Evolutionary conservation across 148 eudicot species (phyloP).

Genomic region (Cornus kousa): DNA sequence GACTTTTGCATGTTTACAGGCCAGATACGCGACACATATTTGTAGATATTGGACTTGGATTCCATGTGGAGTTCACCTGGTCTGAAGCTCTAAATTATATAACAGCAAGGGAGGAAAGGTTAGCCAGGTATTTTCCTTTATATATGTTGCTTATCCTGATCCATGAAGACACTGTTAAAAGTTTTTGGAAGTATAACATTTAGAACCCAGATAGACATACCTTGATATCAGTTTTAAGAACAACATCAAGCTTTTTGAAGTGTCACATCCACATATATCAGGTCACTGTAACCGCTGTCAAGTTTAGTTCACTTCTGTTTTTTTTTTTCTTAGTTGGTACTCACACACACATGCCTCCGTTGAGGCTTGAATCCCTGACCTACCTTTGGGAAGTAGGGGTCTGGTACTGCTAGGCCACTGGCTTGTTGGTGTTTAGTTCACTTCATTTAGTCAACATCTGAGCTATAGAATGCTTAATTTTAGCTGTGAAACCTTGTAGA

Average conservation of each 20-base stretch:
- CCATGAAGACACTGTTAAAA: not conserved
- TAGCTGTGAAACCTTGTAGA: not conserved
- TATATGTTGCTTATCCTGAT: not conserved
- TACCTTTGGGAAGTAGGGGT: too few relatives aligned
- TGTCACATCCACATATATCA: not conserved
- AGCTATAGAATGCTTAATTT: not conserved
- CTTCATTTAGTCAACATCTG: not conserved
- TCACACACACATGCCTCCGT: too few relatives aligned
- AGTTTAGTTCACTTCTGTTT: not conserved
- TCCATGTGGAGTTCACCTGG: slow-evolving; percentile 93
- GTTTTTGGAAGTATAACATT: not conserved
- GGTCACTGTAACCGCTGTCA: not conserved
- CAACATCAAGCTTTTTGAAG: not conserved
- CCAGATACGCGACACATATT: slow-evolving; percentile 81
- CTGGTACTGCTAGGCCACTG: too few relatives aligned
- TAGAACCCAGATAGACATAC: not conserved
- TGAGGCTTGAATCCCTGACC: too few relatives aligned
- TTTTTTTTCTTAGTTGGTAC: too few relatives aligned
- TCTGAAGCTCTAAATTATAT: slow-evolving; percentile 79
- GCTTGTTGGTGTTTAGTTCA: not conserved
- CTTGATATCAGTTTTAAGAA: not conserved
- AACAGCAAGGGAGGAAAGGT: slow-evolving; percentile 64
- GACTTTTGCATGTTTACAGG: slow-evolving; percentile 36
- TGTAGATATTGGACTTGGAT: slow-evolving; percentile 91
- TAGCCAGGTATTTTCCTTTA: slow-evolving; percentile 49